phyloP scores from a whole-genome alignment of 2,329 filamentous ascomycete genomes.

The Penicillium expansum region DNA sequence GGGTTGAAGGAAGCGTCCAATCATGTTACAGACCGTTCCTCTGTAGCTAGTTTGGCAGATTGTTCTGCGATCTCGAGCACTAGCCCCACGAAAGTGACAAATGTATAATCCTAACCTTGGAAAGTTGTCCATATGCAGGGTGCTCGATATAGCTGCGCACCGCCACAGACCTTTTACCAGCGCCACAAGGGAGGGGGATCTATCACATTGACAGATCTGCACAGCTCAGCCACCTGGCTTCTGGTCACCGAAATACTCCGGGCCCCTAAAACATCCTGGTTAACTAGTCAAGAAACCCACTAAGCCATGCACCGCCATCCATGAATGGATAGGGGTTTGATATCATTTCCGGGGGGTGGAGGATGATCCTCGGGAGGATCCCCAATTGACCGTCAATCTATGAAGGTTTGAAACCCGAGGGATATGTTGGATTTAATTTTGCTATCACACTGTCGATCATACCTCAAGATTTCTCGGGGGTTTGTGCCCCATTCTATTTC shows the following conservation, averaged over 20 bases:
- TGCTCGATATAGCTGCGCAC: conserved; percentile 13
- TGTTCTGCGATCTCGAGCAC: background rate
- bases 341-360: background rate
- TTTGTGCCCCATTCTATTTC: background rate
- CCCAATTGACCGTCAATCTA: background rate
- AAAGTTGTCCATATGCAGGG: background rate
- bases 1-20: conserved; percentile 1
- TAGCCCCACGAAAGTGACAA: conserved; percentile 4
- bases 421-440: background rate
- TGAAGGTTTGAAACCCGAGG: background rate
- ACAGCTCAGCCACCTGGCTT: conserved; percentile 12
- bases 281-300: conserved; percentile 7
- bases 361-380: conserved; percentile 2
- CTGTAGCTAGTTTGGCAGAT: background rate
- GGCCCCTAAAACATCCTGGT: conserved; percentile 3
- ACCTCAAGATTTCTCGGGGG: background rate
- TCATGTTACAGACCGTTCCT: conserved; percentile 15
- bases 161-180: conserved; percentile 19
- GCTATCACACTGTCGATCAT: conserved; percentile 2
- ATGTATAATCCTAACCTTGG: background rate
- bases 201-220: conserved; percentile 16
- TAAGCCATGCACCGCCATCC: background rate
- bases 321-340: conserved; percentile 7
- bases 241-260: conserved; percentile 19
- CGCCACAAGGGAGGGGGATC: conserved; percentile 19